A percentile compares a stretch with the other conserved stretches of the same genome.
Conservation (phyloP, 192 early-diverging fungal species). For the Rhizophagus prolifer region DNA sequence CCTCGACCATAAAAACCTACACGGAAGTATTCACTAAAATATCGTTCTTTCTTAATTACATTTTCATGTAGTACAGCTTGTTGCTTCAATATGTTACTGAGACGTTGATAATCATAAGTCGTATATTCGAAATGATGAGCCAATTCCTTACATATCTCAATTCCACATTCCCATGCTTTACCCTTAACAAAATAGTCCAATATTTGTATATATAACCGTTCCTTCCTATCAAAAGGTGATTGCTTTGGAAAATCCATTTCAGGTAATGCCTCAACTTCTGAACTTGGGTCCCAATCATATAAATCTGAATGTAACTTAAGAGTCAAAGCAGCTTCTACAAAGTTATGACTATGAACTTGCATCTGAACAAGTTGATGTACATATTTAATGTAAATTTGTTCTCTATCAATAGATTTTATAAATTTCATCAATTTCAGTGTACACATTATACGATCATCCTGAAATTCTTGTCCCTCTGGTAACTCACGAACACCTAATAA, state of each 20-base stretch:
- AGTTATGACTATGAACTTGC: conserved; percentile 55
- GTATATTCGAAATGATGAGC: conserved; percentile 55
- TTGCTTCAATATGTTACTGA: conserved; percentile 52
- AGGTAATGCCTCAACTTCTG: conserved; percentile 46
- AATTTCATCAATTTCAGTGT: conserved; percentile 66
- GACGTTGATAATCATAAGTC: conserved; percentile 52
- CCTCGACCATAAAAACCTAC: conserved; percentile 71
- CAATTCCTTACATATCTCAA: conserved; percentile 65
- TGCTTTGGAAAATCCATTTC: conserved; percentile 54
- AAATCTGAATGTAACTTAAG: conserved; percentile 68
- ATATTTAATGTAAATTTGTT: conserved; percentile 66
- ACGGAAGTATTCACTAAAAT: conserved; percentile 65
- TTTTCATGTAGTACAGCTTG: conserved; percentile 56
- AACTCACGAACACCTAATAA: conserved; percentile 54
- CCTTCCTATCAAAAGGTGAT: conserved; percentile 62
- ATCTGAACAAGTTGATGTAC: conserved; percentile 61
- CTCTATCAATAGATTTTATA: conserved; percentile 57
- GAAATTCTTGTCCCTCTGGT: conserved; percentile 51
- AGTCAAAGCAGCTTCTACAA: conserved; percentile 66
- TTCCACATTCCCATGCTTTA: conserved; percentile 71
- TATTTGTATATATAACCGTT: conserved; percentile 57
- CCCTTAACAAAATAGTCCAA: conserved; percentile 63
- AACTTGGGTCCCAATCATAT: conserved; percentile 59
- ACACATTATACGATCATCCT: conserved; percentile 63
- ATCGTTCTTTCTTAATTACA: conserved; percentile 52